Conservation (phyloP, 2,329 filamentous ascomycete genomes). For the Xylariaceae sp. region DNA sequence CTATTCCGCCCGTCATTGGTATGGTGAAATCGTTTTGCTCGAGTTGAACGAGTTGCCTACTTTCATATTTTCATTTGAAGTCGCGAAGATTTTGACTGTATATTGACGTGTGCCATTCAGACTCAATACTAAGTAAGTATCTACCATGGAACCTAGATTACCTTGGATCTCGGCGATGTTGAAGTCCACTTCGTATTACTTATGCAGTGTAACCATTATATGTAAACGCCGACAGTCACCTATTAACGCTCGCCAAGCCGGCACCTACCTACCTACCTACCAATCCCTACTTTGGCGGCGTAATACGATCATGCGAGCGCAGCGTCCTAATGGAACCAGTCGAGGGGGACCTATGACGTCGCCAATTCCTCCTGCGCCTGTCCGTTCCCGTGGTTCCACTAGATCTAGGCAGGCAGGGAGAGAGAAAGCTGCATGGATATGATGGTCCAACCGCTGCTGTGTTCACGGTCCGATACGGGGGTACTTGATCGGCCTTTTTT, state of each 20-base stretch:
- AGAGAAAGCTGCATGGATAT: background rate
- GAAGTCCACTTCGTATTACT: slow-evolving; percentile 20
- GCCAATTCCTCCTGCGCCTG: slow-evolving; percentile 12
- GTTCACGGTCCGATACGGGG: too few species aligned
- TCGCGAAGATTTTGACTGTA: background rate
- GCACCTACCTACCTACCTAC: slow-evolving; percentile 2
- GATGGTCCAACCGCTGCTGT: too few species aligned
- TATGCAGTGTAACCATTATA: slow-evolving; percentile 17
- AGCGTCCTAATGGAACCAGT: too few species aligned
- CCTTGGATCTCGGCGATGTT: slow-evolving; percentile 5
- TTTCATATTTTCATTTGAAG: background rate
- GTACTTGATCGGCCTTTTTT: too few species aligned
- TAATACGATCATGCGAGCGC: too few species aligned
- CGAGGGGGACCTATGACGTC: slow-evolving; percentile 23
- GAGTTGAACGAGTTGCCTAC: background rate
- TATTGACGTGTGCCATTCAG: background rate
- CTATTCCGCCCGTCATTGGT: too few species aligned
- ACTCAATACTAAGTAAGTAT: background rate
- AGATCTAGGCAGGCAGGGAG: slow-evolving; percentile 3
- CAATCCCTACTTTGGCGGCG: too few species aligned
- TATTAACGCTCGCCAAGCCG: slow-evolving; percentile 7
- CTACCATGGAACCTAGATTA: too few species aligned
- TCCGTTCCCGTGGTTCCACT: slow-evolving; percentile 5
- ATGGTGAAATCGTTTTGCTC: background rate
- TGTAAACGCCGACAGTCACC: background rate